A percentile compares a stretch with the other conserved stretches of the same genome.
Conservation (phyloP, 352 stramenopile genomes). For the Phytophthora cactorum region DNA sequence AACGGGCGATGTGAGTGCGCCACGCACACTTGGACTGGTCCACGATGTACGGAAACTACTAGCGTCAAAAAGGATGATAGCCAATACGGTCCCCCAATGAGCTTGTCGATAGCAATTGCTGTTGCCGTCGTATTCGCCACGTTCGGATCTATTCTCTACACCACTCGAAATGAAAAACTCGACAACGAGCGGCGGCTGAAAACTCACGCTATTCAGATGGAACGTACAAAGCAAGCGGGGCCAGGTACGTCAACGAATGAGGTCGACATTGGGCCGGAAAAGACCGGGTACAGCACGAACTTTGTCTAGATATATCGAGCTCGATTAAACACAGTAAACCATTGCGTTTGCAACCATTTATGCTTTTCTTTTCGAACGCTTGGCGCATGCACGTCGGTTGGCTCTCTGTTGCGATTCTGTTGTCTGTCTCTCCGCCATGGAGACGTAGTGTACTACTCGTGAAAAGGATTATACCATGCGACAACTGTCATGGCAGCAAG, state of each 20-base stretch:
- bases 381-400: too few species aligned
- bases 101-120: conserved; percentile 12
- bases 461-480: too few species aligned
- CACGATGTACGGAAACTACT: conserved; percentile 34
- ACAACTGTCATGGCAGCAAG: too few species aligned
- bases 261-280: neutral
- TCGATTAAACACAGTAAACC: neutral
- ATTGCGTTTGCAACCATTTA: too few species aligned
- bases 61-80: conserved; percentile 13
- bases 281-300: conserved; percentile 16
- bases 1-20: conserved; percentile 32
- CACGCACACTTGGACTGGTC: conserved; percentile 41
- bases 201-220: conserved; percentile 9
- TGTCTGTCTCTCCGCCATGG: too few species aligned
- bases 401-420: too few species aligned
- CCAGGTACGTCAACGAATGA: neutral
- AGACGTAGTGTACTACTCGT: too few species aligned
- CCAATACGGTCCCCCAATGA: conserved; percentile 30
- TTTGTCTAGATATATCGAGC: conserved; percentile 7
- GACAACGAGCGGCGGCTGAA: conserved; percentile 6
- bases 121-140: conserved; percentile 8
- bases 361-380: too few species aligned
- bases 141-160: conserved; percentile 11
- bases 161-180: conserved; percentile 7
- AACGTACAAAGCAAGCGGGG: conserved; percentile 2